Percentiles rank a stretch among this genome's conserved stretches.
These are phyloP conservation scores for Paecilomyces variotii DNA, from an alignment of 2,329 filamentous ascomycete genomes.

Conservation along the genomic window DNA sequence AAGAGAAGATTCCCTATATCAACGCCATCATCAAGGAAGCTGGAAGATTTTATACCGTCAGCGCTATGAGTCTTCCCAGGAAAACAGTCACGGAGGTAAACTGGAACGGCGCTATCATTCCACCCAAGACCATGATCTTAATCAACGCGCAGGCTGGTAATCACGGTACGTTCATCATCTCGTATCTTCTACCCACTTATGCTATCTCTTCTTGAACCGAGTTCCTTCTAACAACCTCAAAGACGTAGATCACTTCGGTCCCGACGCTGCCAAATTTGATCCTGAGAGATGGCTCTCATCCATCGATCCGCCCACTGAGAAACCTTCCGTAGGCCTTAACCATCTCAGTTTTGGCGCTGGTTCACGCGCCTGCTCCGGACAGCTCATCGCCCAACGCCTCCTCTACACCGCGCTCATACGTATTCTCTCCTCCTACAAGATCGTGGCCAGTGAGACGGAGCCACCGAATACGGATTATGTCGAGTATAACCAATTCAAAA, in stretches of 20 bases:
- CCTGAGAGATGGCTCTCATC: conserved; percentile 58
- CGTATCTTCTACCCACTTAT: neutral
- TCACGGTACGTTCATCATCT: conserved; percentile 33
- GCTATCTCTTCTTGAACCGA: neutral
- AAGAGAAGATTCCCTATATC: conserved; percentile 65
- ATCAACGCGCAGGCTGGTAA: conserved; percentile 67
- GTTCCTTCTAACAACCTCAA: neutral
- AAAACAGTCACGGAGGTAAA: conserved; percentile 59
- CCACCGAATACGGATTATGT: conserved; percentile 56
- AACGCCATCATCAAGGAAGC: conserved; percentile 68
- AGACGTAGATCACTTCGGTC: conserved; percentile 54
- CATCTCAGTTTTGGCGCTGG: conserved; percentile 53
- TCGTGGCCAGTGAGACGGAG: conserved; percentile 41
- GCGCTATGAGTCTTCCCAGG: conserved; percentile 63
- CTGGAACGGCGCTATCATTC: conserved; percentile 58
- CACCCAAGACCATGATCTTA: conserved; percentile 65
- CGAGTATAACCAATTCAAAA: conserved; percentile 55
- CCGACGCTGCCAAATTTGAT: conserved; percentile 49
- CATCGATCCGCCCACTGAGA: conserved; percentile 28
- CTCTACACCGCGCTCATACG: conserved; percentile 49
- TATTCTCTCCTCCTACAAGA: conserved; percentile 46
- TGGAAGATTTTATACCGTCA: conserved; percentile 65
- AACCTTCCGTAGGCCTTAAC: conserved; percentile 40
- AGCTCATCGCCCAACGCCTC: conserved; percentile 49
- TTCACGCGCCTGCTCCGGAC: conserved; percentile 51